Evolutionary conservation across 768 basidiomycete genomes (phyloP), one percentile per base, ranked within the genome.

Genomic region (Rubroboletus pulcherrimus): DNA sequence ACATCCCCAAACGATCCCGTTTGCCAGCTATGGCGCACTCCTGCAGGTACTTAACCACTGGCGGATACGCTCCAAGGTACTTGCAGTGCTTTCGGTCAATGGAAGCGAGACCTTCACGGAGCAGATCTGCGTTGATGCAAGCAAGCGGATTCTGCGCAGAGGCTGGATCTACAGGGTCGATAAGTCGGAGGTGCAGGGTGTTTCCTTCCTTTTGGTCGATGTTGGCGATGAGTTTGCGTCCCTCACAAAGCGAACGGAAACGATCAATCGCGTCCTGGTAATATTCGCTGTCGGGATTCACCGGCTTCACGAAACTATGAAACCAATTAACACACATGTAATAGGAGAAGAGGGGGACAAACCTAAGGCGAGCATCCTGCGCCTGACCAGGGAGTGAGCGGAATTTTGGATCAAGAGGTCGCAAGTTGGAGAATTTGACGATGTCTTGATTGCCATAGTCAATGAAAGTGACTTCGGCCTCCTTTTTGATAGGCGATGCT

Each of bases 161-260:
- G 8, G 78, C 72, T 3, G 90, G 84, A 72, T 93, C 88, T 26
- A 78, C 69, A 1, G 96, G 91, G 68, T 98, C 95, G 58, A 97
- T 96, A 35, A 99, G 83, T 46, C 96, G 89, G 51, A 99, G 82
- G 71, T 97, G 93, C 30, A 95, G 76, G 1, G 86, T 65, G 21
- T 79, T 62, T 26, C 89, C 87, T 65, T 97, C 96, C 65, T 78
- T 85, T 65, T 87, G 81, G 71, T 99, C 97, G 55, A 94, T 77
- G 73, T 95, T 98, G n/a, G 94, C 97, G 47, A 98, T 77, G n/a
- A 98, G 80, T 66, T 94, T 94, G 51, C 93, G 87, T n/a, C 92
- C 93, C 73, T 94, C 93, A 61, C 89, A 91, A 19, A 94, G 76
- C 15, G 80, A 71, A 26, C 87, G 84, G 85, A 98, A 98, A 48